Conservation (phyloP, 1,139 yeast species). For the Saccharomyces pastorianus region DNA sequence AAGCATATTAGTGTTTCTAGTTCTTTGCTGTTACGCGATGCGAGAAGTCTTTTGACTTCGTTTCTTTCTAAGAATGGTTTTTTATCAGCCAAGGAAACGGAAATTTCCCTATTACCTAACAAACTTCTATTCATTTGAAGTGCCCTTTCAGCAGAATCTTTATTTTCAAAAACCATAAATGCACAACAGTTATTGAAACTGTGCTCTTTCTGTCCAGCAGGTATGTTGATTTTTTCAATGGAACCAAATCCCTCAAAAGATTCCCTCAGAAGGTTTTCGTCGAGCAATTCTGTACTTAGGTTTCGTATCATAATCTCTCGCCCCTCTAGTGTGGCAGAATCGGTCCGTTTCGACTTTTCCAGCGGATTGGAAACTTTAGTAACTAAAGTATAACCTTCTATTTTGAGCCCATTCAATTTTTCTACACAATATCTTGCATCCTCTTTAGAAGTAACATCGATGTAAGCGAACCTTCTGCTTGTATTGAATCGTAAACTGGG, state of each 20-base stretch:
- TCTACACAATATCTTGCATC: conserved; percentile 44
- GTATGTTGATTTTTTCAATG: conserved; percentile 47
- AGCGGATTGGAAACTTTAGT: conserved; percentile 56
- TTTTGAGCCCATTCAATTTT: conserved; percentile 36
- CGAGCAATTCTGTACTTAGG: conserved; percentile 35
- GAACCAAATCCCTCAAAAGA: conserved; percentile 39
- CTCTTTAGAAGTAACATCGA: conserved; percentile 41
- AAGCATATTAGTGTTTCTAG: conserved; percentile 38
- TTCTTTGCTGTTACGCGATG: conserved; percentile 22
- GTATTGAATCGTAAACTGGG: conserved; percentile 56
- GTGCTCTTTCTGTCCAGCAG: conserved; percentile 25
- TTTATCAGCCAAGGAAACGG: conserved; percentile 38
- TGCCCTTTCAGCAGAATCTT: conserved; percentile 38
- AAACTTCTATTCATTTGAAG: conserved; percentile 34
- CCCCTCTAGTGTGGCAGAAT: conserved; percentile 41
- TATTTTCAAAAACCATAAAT: conserved; percentile 40
- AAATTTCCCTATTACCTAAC: conserved; percentile 39
- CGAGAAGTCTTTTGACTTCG: conserved; percentile 25
- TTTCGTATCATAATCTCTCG: conserved; percentile 49
- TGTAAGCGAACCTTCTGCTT: conserved; percentile 66
- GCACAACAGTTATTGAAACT: conserved; percentile 45
- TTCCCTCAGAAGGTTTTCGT: conserved; percentile 26
- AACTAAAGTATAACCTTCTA: conserved; percentile 35
- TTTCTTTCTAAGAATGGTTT: conserved; percentile 32
- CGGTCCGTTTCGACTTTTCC: conserved; percentile 34